phyloP scores from a whole-genome alignment of 2,329 filamentous ascomycete genomes.

The Colletotrichum costaricense region DNA sequence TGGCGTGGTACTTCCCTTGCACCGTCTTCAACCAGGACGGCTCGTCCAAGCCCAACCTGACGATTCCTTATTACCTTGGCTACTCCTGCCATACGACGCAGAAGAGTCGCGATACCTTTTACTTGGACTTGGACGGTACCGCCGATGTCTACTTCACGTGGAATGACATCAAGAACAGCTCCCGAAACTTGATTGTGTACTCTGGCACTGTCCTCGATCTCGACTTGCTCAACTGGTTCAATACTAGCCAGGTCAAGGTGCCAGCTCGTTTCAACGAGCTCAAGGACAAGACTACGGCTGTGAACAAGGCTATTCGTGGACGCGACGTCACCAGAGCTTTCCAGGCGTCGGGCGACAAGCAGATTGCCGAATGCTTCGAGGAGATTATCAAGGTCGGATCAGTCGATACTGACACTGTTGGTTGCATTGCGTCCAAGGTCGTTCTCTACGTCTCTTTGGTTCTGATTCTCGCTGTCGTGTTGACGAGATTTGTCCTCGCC shows the following conservation, averaged over 20 bases:
- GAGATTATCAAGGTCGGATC: slow-evolving; percentile 97
- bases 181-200: slow-evolving; percentile 92
- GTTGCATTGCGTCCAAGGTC: slow-evolving; percentile 97
- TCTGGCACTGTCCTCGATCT: slow-evolving; percentile 94
- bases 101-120: slow-evolving; percentile 78
- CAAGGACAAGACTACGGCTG: slow-evolving; percentile 70
- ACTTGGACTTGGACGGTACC: slow-evolving; percentile 70
- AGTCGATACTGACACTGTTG: slow-evolving; percentile 94
- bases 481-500: slow-evolving; percentile 88
- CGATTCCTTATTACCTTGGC: slow-evolving; percentile 81
- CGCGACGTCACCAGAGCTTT: slow-evolving; percentile 91
- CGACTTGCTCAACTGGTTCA: slow-evolving; percentile 90
- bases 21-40: slow-evolving; percentile 93
- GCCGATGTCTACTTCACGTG: slow-evolving; percentile 97
- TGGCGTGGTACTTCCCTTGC: slow-evolving; percentile 99
- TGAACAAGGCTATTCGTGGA: slow-evolving; percentile 76
- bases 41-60: slow-evolving; percentile 80
- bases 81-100: slow-evolving; percentile 89
- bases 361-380: slow-evolving; percentile 85
- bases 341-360: slow-evolving; percentile 82
- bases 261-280: slow-evolving; percentile 85
- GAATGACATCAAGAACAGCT: slow-evolving; percentile 90
- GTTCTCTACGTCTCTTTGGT: slow-evolving; percentile 93
- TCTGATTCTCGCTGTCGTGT: slow-evolving; percentile 91
- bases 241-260: slow-evolving; percentile 80